phyloP scores from a whole-genome alignment of 352 stramenopile species.

The Phytophthora boehmeriae region DNA sequence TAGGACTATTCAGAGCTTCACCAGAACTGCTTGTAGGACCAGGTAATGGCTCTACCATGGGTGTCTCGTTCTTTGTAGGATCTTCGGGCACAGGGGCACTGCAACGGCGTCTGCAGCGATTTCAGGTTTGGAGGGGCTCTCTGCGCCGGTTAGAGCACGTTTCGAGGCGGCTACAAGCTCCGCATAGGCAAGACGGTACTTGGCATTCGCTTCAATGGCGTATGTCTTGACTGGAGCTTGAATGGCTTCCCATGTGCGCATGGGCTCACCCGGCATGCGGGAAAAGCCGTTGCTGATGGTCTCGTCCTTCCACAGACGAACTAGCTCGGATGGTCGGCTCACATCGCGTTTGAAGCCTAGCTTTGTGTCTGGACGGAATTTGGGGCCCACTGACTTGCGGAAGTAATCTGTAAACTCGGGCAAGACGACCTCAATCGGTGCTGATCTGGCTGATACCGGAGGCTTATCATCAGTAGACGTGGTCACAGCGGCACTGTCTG shows the following conservation, averaged over 20 bases:
- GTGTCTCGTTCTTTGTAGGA: conserved; percentile 10
- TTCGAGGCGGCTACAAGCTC: conserved; percentile 52
- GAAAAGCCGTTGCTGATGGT: conserved; percentile 50
- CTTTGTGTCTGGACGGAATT: conserved; percentile 52
- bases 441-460: conserved; percentile 11
- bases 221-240: conserved; percentile 76
- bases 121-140: conserved; percentile 20
- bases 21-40: background rate
- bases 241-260: conserved; percentile 79
- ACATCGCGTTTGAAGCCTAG: conserved; percentile 67
- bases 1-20: background rate
- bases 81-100: conserved; percentile 2
- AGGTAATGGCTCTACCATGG: background rate
- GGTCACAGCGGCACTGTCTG: background rate
- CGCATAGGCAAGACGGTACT: conserved; percentile 58
- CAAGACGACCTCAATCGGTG: conserved; percentile 39
- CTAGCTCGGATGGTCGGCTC: conserved; percentile 44
- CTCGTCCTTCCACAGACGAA: conserved; percentile 71
- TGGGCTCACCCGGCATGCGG: conserved; percentile 43
- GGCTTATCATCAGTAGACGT: conserved; percentile 1
- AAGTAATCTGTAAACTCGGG: conserved; percentile 79
- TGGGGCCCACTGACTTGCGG: conserved; percentile 51
- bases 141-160: conserved; percentile 24
- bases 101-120: background rate
- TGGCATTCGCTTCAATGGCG: conserved; percentile 69